Base-by-base conservation (phyloP, 169 alveolate genomes). In the Plasmodium adleri region DNA sequence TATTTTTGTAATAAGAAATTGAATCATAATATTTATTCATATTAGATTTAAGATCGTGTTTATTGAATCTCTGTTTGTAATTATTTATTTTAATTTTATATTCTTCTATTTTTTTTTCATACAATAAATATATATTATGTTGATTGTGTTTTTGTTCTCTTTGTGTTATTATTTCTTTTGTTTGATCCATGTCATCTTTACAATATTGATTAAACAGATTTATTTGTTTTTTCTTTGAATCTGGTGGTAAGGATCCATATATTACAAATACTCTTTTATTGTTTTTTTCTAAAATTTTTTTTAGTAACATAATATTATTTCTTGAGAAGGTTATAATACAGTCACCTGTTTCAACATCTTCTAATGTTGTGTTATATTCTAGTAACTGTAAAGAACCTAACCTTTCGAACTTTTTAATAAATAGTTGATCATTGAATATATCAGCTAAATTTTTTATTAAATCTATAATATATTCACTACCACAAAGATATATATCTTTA, bases 191-290 rank as follows among this genome's bases (percentile, higher is more conserved):
- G 0, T 39, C 2, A 39, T 39, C 7, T 24, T 67, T 5, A 15
- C 86, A 54, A 74, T 76, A 62, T 12, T 72, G 12, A 59, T 93
- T 93, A 56, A 93, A 93, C n/a, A 56, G 58, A 17, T 88, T 92
- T 20, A 93, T 92, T 78, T 93, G 97, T 45, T 88, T 88, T 67
- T 68, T 93, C 78, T 97, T 92, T 5, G 95, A 70, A 63, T 97
- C 97, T 13, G 98, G 98, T 20, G 99, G 99, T 73, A 97, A 89
- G 28, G 93, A 90, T 4, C 98, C 98, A 89, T 96, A 96, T 45
- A 96, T 88, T 32, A 96, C 74, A 49, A 94, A 88, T 17, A 96
- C 97, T 22, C 95, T 80, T 15, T 89, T 91, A 2, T 95, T 91
- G 20, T 66, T 10, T 17, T 74, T 17, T 71, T 94, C 97, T 6